These are phyloP conservation scores for Jaenimonas drosophilae DNA, from an alignment of 208 protist species.

Conservation along the genomic window DNA sequence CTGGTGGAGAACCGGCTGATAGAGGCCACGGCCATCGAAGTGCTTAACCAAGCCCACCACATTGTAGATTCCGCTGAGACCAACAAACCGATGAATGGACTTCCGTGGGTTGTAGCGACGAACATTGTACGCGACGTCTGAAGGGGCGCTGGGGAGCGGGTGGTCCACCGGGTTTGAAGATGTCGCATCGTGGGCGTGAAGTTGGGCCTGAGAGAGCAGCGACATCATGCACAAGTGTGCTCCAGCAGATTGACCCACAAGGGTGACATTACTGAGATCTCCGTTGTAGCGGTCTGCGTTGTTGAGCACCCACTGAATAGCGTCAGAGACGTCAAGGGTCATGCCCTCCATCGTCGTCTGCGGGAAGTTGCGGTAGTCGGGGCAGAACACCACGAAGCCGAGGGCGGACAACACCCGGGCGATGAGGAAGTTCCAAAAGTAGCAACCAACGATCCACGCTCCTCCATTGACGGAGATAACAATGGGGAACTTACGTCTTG, in stretches of 20 bases:
- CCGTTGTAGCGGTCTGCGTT: constrained; percentile 84
- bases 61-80: constrained; percentile 75
- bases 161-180: constrained; percentile 1
- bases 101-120: constrained; percentile 73
- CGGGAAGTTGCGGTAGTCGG: constrained; percentile 51
- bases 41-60: constrained; percentile 26
- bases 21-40: constrained; percentile 39
- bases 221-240: constrained; percentile 85
- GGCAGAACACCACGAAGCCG: constrained; percentile 38
- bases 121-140: constrained; percentile 65
- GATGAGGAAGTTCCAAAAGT: constrained; percentile 63
- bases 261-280: constrained; percentile 62
- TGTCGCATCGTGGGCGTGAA: constrained; percentile 9
- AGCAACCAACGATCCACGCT: constrained; percentile 72
- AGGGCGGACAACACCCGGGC: constrained; percentile 51
- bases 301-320: constrained; percentile 75
- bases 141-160: no score
- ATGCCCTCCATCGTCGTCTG: constrained; percentile 21
- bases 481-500: constrained; percentile 56
- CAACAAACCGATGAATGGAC: constrained; percentile 73
- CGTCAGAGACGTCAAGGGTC: constrained; percentile 70
- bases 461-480: constrained; percentile 66
- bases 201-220: constrained; percentile 71
- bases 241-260: constrained; percentile 74
- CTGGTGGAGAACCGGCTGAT: constrained; percentile 30